Base-by-base conservation (phyloP, 2,329 filamentous ascomycete species). In the Diaporthe batatas region DNA sequence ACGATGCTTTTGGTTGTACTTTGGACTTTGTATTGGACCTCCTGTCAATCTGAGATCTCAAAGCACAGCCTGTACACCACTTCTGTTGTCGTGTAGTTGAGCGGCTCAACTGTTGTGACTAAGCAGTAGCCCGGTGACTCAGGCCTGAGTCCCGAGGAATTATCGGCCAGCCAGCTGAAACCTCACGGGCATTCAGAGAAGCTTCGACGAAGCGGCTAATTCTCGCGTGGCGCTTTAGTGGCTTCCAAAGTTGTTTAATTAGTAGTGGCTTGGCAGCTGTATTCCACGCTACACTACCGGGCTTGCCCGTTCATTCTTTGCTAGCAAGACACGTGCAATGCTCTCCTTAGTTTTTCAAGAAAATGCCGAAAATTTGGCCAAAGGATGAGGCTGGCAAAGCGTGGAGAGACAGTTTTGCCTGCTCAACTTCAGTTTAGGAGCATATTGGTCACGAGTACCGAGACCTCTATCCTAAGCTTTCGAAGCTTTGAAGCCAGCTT, bases 101-200 rank as follows among this genome's bases (percentile, higher is more conserved):
- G 62, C 44, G 47, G 29, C 44, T 47, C 44, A 47, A 4, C 7
- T 3, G 44, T n/a, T 34, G 29, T 65, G n/a, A 65, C 18, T 25
- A 34, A 49, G 62, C 44, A 21, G 14, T 34, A 6, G 44, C 18
- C 44, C 12, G 32, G 62, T 51, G 62, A 65, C 62, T 36, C 6
- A 25, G 62, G 62, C 62, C 8, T 23, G 2, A 0, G 21, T 10
- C 29, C 44, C 62, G 62, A 51, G 32, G 62, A 51, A 36, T 65
- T 65, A 65, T 65, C 44, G 59, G 29, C 44, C 62, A 65, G 29
- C 44, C 44, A 65, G 62, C 62, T 65, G 62, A 65, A 65, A 65
- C 62, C 32, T 36, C 44, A 51, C 7, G 29, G 44, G n/a, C 12
- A 65, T 36, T 65, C 29, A 29, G 51, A 51, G 62, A 49, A 25